A percentile compares a stretch with the other conserved stretches of the same genome.
These are phyloP conservation scores for Nemania diffusa DNA, from an alignment of 2,329 filamentous ascomycete species.

Conservation along the genomic window DNA sequence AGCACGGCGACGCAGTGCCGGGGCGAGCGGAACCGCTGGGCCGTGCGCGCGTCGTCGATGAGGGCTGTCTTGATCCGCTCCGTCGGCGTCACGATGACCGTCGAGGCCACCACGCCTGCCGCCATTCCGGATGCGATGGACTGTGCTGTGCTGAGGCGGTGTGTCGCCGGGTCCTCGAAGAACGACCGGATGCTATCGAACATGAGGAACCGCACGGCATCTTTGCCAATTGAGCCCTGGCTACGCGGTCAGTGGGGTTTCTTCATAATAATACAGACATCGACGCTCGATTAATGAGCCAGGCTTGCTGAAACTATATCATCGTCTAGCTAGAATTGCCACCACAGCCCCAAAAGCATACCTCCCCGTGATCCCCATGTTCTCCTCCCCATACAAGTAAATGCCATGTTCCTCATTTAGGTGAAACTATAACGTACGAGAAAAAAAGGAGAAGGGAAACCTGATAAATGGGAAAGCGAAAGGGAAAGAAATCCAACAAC, in stretches of 20 bases:
- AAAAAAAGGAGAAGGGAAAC: not conserved
- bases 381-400: not conserved
- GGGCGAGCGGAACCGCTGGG: slow-evolving; percentile 57
- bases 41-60: slow-evolving; percentile 64
- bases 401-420: not conserved
- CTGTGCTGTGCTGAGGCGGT: slow-evolving; percentile 62
- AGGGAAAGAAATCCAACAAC: not conserved
- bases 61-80: slow-evolving; percentile 73
- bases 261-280: too few relatives aligned
- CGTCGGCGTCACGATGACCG: slow-evolving; percentile 69
- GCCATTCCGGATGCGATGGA: slow-evolving; percentile 69
- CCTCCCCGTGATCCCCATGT: not conserved
- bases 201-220: slow-evolving; percentile 70
- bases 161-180: slow-evolving; percentile 62
- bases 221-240: slow-evolving; percentile 68
- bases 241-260: slow-evolving; percentile 4
- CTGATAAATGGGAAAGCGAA: too few relatives aligned
- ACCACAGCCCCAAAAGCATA: too few relatives aligned
- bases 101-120: slow-evolving; percentile 66
- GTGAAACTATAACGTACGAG: not conserved
- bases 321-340: too few relatives aligned
- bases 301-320: too few relatives aligned
- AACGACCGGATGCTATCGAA: slow-evolving; percentile 70
- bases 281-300: too few relatives aligned
- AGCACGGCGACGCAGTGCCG: slow-evolving; percentile 62